Evolutionary conservation across 1,139 yeast genomes (phyloP), one percentile per base, ranked within the genome.

Genomic region (Lodderomyces elongisporus): DNA sequence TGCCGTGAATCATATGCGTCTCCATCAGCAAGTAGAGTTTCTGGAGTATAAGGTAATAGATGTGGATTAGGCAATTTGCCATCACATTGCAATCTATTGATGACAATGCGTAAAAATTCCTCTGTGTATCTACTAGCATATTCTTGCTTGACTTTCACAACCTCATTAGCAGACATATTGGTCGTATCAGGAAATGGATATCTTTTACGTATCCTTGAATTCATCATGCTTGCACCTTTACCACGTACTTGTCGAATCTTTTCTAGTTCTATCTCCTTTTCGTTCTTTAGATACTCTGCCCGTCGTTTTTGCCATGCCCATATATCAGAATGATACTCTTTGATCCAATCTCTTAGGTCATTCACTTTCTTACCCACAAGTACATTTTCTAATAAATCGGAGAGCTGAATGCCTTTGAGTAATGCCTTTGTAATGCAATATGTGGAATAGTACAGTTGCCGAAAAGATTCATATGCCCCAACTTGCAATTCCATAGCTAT

Each of bases 1-100:
- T 39, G 39, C 12, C 15, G 17, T 4, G 25, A 14, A 16, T 31
- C 27, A 15, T 32, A 32, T 8, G 33, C 28, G 6, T 39, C 40
- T 17, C 39, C 40, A n/a, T 14, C 4, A 2, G 34, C 23, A n/a
- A 10, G 6, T 10, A 39, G 15, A 2, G 30, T 12, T 17, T 42
- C 45, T 5, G 53, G 44, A 2, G 64, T 57, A 35, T 60, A 56
- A 0, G 69, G 66, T 10, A 66, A 46, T 17, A 54, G 43, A 29
- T 45, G 54, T 0, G 74, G 71, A 14, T 57, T 53, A 1, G 70
- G 69, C 1, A 66, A 29, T 30, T 44, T 44, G 9, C 51, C 48
- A 0, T 36, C 28, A 23, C 41, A 37, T 40, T 66, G 72, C 17
- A 56, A 47, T 20, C 42, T 43, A 35, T 59, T 60, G 16, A 68